Evolutionary conservation across 257 asterid genomes (phyloP).

Genomic region (Galeopsis tetrahit): DNA sequence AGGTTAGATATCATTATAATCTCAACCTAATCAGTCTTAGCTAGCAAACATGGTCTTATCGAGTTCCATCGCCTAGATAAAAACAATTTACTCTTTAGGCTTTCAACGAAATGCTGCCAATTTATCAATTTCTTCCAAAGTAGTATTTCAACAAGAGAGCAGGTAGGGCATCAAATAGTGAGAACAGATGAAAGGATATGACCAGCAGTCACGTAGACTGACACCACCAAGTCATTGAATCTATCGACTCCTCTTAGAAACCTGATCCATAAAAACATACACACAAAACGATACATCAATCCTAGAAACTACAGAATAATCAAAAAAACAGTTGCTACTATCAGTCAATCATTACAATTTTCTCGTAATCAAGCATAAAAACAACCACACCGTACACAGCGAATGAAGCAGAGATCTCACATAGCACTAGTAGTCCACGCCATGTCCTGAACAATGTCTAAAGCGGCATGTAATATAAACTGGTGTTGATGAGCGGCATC

Average conservation of each 20-base stretch:
- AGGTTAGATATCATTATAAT: no score
- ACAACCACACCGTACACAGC: background rate
- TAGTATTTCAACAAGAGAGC: background rate
- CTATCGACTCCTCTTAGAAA: slow-evolving; percentile 79
- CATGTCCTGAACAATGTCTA: slow-evolving; percentile 90
- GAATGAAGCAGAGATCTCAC: slow-evolving; percentile 53
- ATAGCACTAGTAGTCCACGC: slow-evolving; percentile 99
- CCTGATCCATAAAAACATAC: slow-evolving; percentile 51
- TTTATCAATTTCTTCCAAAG: background rate
- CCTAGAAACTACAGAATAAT: slow-evolving; percentile 9
- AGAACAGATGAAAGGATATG: slow-evolving; percentile 74
- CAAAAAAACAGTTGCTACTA: background rate
- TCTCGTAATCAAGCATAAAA: background rate
- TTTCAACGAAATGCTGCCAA: background rate
- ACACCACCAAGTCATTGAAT: slow-evolving; percentile 90
- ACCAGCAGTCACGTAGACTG: slow-evolving; percentile 94
- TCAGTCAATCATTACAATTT: background rate
- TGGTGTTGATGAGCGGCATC: slow-evolving; percentile 99
- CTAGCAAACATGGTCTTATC: no score
- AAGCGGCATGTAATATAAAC: slow-evolving; percentile 91
- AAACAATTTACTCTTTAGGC: background rate
- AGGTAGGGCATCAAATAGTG: background rate
- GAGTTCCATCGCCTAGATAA: background rate
- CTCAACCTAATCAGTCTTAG: no score
- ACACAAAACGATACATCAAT: slow-evolving; percentile 1